A percentile compares a stretch with the other conserved stretches of the same genome.
Conservation (phyloP, 306 rosid species). For the Cucumis cinereus region DNA sequence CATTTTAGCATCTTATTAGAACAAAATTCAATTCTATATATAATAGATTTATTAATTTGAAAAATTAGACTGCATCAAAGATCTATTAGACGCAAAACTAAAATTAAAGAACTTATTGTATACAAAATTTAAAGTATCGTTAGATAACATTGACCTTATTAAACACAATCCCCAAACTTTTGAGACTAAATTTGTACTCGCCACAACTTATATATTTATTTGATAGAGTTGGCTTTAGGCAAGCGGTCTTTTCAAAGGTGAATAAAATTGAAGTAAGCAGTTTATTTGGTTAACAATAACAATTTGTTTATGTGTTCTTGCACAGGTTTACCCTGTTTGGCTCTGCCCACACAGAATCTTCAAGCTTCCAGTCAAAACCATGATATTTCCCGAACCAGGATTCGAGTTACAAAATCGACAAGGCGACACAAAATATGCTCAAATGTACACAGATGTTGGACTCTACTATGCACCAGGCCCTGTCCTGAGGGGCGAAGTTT, state of each 20-base stretch:
- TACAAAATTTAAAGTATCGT: not conserved
- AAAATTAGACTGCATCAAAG: too few species aligned
- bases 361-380: conserved; percentile 66
- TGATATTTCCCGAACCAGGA: conserved; percentile 86
- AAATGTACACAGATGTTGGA: conserved; percentile 93
- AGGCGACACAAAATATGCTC: conserved; percentile 78
- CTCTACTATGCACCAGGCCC: conserved; percentile 94
- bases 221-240: not conserved
- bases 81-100: too few species aligned
- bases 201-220: not conserved
- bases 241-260: not conserved
- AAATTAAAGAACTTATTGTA: not conserved
- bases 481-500: conserved; percentile 82
- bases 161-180: not conserved
- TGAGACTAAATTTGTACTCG: not conserved
- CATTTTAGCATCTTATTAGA: not conserved
- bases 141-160: not conserved
- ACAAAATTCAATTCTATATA: not conserved
- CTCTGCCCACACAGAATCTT: conserved; percentile 83
- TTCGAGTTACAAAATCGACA: conserved; percentile 78
- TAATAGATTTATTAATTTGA: not conserved
- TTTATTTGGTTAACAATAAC: not conserved
- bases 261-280: not conserved
- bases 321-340: conserved; percentile 87
- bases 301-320: not conserved